Evolutionary conservation across 2,329 filamentous ascomycete species (phyloP).

Genomic region (Lasiodiplodia sp.): DNA sequence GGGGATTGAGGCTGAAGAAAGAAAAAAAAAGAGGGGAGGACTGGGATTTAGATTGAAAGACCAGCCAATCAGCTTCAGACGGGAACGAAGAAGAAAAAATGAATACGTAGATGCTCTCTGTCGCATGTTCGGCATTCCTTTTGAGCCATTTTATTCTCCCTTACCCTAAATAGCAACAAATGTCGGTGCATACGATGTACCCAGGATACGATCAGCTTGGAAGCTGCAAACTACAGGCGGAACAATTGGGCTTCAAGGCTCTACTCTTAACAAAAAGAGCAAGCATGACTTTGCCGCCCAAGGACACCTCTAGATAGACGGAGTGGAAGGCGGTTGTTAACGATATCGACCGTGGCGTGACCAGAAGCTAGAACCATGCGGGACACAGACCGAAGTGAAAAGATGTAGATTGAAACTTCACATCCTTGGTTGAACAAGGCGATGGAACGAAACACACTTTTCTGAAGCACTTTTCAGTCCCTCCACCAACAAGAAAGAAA

Average conservation of each 20-base stretch:
- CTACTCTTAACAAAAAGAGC: neutral
- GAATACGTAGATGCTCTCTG: neutral
- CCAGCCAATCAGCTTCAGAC: neutral
- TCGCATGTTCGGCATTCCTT: neutral
- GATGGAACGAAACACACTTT: neutral
- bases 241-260: neutral
- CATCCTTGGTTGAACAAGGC: neutral
- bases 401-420: constrained; percentile 1
- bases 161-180: neutral
- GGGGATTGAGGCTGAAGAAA: neutral
- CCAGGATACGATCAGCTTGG: neutral
- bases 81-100: neutral
- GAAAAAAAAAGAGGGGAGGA: neutral
- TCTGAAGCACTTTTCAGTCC: neutral
- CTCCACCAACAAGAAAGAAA: neutral
- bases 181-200: neutral
- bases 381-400: neutral
- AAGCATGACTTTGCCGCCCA: neutral
- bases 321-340: neutral
- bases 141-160: neutral
- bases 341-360: neutral
- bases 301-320: neutral
- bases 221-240: neutral
- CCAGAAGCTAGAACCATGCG: neutral
- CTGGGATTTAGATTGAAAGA: neutral